These are phyloP conservation scores for Solanum hybrid DNA, from an alignment of 305 asterid species.

Conservation along the genomic window DNA sequence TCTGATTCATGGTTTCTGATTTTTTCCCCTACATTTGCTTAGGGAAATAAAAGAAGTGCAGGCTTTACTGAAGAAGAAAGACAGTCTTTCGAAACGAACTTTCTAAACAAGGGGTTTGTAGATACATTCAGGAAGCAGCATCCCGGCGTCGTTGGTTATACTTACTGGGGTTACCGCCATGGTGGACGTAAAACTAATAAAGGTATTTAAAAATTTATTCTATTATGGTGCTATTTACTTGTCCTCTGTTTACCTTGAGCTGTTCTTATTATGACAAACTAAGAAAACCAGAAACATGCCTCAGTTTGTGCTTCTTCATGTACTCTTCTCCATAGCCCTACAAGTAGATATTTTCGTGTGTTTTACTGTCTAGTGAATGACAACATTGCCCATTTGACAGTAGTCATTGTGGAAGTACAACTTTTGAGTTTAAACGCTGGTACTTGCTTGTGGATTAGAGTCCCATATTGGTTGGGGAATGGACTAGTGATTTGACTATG, in stretches of 20 bases:
- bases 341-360: background rate
- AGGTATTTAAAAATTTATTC: conserved; percentile 31
- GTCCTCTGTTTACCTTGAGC: background rate
- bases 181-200: conserved; percentile 73
- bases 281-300: background rate
- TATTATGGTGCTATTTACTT: background rate
- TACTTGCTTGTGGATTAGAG: background rate
- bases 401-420: background rate
- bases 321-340: background rate
- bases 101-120: conserved; percentile 67
- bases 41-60: conserved; percentile 96
- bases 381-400: background rate
- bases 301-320: background rate
- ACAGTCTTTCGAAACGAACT: conserved; percentile 60
- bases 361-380: background rate
- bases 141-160: conserved; percentile 80
- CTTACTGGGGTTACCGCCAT: conserved; percentile 94
- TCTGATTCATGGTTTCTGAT: background rate
- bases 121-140: conserved; percentile 94
- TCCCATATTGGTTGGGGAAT: background rate
- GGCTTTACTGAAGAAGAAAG: conserved; percentile 92
- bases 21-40: conserved; percentile 9
- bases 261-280: background rate
- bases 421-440: background rate
- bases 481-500: background rate